Base-by-base conservation (phyloP, 306 rosid species). In the Prunus mira region DNA sequence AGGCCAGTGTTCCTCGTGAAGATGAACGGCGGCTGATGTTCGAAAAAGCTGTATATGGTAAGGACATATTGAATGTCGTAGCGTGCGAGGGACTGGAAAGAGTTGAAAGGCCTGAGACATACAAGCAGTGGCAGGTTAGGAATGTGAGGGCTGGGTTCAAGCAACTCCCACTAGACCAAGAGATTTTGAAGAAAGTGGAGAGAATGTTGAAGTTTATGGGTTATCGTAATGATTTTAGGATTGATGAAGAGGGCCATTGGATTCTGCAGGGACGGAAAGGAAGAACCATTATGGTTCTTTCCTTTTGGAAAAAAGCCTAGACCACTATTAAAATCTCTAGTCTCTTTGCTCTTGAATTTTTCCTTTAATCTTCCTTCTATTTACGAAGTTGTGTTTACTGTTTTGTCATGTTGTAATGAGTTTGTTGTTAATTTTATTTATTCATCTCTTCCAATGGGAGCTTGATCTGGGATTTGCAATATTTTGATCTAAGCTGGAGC, bases 231-330 rank as follows among this genome's bases (percentile, higher is more conserved):
- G 82, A 80, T 24, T 84, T 84, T 50, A 32, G 58, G 19, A 22
- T 84, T 6, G 85, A 77, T 3, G 71, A 74, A 63, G 80, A 80
- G 30, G 75, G 79, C n/a, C 55, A 67, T n/a, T 84, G 85, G 87
- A 38, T 84, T 78, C 61, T 84, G 52, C 84, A 68, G 49, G 80
- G 82, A 3, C 80, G 87, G 87, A 84, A 74, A 67, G 85, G 84
- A 41, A 55, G 77, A 30, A 78, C 27, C 25, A 0, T 65, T 19
- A 24, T 12, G 51, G 84, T 80, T 11, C 65, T 69, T 34, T 73
- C 87, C 63, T 73, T 78, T 30, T 84, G 84, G 87, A 71, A 69
- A 32, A 70, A 77, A 12, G 46, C 28, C 19, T 73, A 82, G 32
- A 6, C 43, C 3, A 18, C 18, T 17, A 4, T 28, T 63, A 63